Conservation (phyloP, 2,329 filamentous ascomycete species). For the Onygenales sp. region DNA sequence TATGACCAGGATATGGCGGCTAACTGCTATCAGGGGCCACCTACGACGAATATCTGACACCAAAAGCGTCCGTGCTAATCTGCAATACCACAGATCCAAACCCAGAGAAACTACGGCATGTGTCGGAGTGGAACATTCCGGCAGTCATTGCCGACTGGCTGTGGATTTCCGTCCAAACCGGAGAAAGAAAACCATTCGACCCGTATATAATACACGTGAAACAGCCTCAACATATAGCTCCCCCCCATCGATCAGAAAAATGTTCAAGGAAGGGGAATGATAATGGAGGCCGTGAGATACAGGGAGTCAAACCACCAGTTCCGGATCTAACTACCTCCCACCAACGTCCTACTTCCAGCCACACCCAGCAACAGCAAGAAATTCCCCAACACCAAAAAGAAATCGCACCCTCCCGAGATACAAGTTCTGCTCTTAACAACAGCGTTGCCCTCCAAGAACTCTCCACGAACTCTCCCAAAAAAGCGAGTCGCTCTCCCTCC, state of each 20-base stretch:
- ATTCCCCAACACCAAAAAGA: not conserved
- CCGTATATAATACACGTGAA: constrained; percentile 32
- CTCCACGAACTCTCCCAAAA: constrained; percentile 11
- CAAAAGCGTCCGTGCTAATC: constrained; percentile 66
- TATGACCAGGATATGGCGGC: not conserved
- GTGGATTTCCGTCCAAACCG: constrained; percentile 61
- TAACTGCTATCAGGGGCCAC: constrained; percentile 48
- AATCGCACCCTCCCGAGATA: not conserved
- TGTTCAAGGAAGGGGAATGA: not conserved
- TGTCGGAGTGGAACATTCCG: constrained; percentile 64
- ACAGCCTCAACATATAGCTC: constrained; percentile 14
- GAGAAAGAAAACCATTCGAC: constrained; percentile 40
- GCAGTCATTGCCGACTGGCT: constrained; percentile 79
- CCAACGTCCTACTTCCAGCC: too few species aligned
- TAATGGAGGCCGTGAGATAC: too few species aligned
- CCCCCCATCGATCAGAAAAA: constrained; percentile 4
- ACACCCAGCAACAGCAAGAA: not conserved
- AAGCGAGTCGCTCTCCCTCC: constrained; percentile 15
- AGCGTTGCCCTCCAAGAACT: constrained; percentile 10
- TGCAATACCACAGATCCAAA: constrained; percentile 46
- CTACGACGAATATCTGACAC: constrained; percentile 69
- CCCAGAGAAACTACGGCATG: constrained; percentile 69
- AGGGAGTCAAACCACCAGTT: too few species aligned
- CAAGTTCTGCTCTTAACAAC: not conserved
- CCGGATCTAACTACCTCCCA: too few species aligned